Percentiles rank a stretch among this genome's conserved stretches.
Evolutionary conservation across 345 rosid genomes (phyloP).

Genomic region (Kandelia obovata): DNA sequence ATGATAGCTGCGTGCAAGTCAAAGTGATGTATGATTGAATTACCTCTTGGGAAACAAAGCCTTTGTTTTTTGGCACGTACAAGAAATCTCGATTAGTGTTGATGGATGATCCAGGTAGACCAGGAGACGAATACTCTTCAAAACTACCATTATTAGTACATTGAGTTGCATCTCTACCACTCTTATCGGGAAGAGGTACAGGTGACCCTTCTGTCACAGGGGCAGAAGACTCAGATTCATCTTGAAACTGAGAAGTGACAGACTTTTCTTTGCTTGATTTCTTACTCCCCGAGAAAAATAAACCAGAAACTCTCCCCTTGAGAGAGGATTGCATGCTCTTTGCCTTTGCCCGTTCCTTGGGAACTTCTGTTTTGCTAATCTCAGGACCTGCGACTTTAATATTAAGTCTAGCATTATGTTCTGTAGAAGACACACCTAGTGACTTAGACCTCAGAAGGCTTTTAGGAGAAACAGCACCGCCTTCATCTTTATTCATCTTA

Average conservation of each 20-base stretch:
- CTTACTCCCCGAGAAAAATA: conserved; percentile 74
- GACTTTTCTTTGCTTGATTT: conserved; percentile 55
- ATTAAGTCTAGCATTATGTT: conserved; percentile 40
- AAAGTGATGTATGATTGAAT: background rate
- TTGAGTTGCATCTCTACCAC: conserved; percentile 23
- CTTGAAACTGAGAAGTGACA: conserved; percentile 30
- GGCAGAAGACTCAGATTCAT: conserved; percentile 32
- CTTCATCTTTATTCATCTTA: conserved; percentile 45
- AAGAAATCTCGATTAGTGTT: conserved; percentile 26
- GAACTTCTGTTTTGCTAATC: conserved; percentile 34
- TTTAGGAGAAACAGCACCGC: conserved; percentile 40
- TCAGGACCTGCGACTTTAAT: conserved; percentile 42
- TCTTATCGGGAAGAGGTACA: conserved; percentile 29
- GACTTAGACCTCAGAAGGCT: conserved; percentile 71
- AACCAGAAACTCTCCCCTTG: conserved; percentile 66
- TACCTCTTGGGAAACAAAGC: conserved; percentile 51
- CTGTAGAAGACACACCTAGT: conserved; percentile 60
- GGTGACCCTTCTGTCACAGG: conserved; percentile 35
- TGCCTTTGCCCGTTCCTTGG: conserved; percentile 48
- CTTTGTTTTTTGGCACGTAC: conserved; percentile 28
- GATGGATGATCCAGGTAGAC: conserved; percentile 27
- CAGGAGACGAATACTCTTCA: conserved; percentile 42
- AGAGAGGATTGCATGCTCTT: conserved; percentile 61
- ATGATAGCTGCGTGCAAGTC: background rate
- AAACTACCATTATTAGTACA: conserved; percentile 22